phyloP scores from a whole-genome alignment of 2,329 filamentous ascomycete genomes.

The Fusarium chaquense region DNA sequence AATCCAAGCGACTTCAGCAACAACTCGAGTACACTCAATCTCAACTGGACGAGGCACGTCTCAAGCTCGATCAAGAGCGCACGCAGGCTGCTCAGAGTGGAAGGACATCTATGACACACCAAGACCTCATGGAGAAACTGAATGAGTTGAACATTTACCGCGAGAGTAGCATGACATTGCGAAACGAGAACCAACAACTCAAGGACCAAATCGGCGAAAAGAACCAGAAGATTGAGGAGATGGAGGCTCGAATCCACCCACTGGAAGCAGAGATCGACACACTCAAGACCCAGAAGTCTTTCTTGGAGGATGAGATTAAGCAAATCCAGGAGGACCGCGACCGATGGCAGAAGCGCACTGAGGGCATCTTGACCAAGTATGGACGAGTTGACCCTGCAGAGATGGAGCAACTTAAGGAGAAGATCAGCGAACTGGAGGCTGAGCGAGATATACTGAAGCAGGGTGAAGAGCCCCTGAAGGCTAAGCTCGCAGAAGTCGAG shows the following conservation, averaged over 20 bases:
- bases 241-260: conserved; percentile 82
- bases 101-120: conserved; percentile 81
- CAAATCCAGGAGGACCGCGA: conserved; percentile 92
- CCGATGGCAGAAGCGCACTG: conserved; percentile 93
- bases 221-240: conserved; percentile 77
- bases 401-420: conserved; percentile 87
- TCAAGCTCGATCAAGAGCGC: conserved; percentile 92
- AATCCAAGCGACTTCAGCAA: conserved; percentile 88
- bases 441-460: conserved; percentile 71
- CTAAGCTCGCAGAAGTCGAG: conserved; percentile 66
- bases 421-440: conserved; percentile 73
- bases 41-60: conserved; percentile 87
- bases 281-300: conserved; percentile 82
- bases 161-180: conserved; percentile 91
- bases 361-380: conserved; percentile 96
- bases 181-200: conserved; percentile 85
- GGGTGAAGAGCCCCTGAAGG: conserved; percentile 64
- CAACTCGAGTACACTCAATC: conserved; percentile 88
- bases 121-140: conserved; percentile 92
- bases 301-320: conserved; percentile 88
- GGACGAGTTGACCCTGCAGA: conserved; percentile 95
- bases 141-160: conserved; percentile 96
- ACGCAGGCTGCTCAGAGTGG: conserved; percentile 79
- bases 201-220: conserved; percentile 82
- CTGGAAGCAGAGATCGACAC: conserved; percentile 84